Evolutionary conservation across 164 flowering plant genomes (phyloP), one percentile per base, ranked within the genome.

Genomic region (Sextonia rubra): DNA sequence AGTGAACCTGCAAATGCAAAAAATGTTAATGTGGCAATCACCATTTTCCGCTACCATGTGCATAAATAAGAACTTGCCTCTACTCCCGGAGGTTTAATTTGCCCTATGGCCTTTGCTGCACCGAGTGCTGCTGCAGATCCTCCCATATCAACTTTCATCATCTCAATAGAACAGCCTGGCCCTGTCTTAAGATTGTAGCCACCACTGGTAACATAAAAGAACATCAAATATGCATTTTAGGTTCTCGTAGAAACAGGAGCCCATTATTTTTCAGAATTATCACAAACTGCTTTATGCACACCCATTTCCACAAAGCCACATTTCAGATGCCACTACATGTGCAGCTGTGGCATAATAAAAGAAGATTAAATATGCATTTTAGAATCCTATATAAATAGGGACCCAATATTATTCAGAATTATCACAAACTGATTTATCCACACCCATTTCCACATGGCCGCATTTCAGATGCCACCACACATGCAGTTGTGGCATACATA

Each of bases 121-220:
- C 99, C 99, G 4, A 95, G 77, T 68, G 91, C 94, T 63, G 99
- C 99, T 20, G 98, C 99, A 37, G 98, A 85, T 73, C 99, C 99
- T 48, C 98, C 98, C 99, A 95, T 95, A 63, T 95, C 99, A 84
- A 81, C 84, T 78, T 95, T 95, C 99, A 95, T 95, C 64, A 87
- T 82, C 82, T 95, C 98, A 81, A 95, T 91, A 1, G 76, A 83
- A 79, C 92, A 89, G 25, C 94, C 98, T 66, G 98, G 87, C 68
- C 99, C 99, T 2, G 96, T 89, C 86, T 95, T 95, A 73, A 95
- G 91, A 84, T 95, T 95, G 93, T 95, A 95, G 87, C 99, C 99
- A 67, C 99, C 99, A 80, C 99, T 95, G 74, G 23, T 60, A 76
- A 80, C 72, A 83, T 2, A 73, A 47, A 78, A 70, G 23, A 52